These are phyloP conservation scores for Mycena amicta DNA, from an alignment of 768 basidiomycete species.

Conservation along the genomic window DNA sequence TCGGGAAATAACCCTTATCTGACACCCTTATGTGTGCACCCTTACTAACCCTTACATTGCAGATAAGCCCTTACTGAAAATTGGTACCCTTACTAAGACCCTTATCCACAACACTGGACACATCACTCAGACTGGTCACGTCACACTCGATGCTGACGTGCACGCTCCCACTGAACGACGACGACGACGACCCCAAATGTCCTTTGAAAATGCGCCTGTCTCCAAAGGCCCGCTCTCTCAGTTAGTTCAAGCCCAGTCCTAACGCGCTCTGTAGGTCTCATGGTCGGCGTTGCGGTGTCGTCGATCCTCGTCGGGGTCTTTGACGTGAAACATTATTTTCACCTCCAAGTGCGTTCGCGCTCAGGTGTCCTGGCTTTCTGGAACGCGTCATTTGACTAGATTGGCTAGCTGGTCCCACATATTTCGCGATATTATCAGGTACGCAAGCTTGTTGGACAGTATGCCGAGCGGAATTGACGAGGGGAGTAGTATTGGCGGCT, in stretches of 20 bases:
- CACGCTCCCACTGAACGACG: background rate
- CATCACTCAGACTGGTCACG: too few relatives aligned
- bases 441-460: conserved; percentile 22
- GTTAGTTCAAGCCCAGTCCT: background rate
- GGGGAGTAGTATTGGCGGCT: conserved; percentile 93
- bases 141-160: background rate
- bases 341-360: conserved; percentile 65
- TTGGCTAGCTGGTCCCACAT: conserved; percentile 75
- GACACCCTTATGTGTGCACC: too few relatives aligned
- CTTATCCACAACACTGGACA: too few relatives aligned
- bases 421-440: conserved; percentile 91
- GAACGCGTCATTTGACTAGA: conserved; percentile 18
- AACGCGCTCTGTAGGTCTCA: conserved; percentile 56
- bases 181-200: conserved; percentile 45
- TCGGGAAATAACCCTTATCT: too few relatives aligned
- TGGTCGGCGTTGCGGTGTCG: conserved; percentile 68
- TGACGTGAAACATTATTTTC: conserved; percentile 87
- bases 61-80: too few relatives aligned
- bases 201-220: conserved; percentile 82
- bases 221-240: conserved; percentile 63
- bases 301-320: conserved; percentile 80
- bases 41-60: too few relatives aligned
- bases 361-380: conserved; percentile 4
- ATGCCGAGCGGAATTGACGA: conserved; percentile 7
- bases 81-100: too few relatives aligned